Percentiles rank a stretch among this genome's conserved stretches.
Evolutionary conservation across 2,329 filamentous ascomycete species (phyloP).

Genomic region (Paradendryphiella salina): DNA sequence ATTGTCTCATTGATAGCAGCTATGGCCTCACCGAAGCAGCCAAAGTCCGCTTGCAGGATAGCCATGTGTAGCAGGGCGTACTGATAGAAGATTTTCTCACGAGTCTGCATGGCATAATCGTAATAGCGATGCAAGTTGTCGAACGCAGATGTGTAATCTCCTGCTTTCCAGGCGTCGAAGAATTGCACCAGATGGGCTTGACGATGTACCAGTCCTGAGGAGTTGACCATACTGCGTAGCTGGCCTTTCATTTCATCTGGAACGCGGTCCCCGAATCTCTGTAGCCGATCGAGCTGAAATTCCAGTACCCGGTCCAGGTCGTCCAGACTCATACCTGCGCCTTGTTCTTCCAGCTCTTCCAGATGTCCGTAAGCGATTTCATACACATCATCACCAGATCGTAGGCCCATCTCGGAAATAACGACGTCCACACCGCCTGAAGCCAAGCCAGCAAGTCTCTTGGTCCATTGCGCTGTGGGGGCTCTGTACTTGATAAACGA

Average conservation of each 20-base stretch:
- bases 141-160: slow-evolving; percentile 86
- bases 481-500: slow-evolving; percentile 79
- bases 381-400: slow-evolving; percentile 53
- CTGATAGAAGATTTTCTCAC: slow-evolving; percentile 85
- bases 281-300: slow-evolving; percentile 85
- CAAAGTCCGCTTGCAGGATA: slow-evolving; percentile 92
- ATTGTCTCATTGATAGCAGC: slow-evolving; percentile 94
- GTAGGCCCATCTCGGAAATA: slow-evolving; percentile 62
- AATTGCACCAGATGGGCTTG: slow-evolving; percentile 81
- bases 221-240: slow-evolving; percentile 69
- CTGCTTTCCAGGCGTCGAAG: slow-evolving; percentile 87
- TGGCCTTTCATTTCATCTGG: slow-evolving; percentile 72
- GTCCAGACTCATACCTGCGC: slow-evolving; percentile 66
- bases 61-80: slow-evolving; percentile 93
- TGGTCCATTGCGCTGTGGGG: slow-evolving; percentile 68
- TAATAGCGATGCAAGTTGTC: slow-evolving; percentile 94
- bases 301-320: slow-evolving; percentile 81
- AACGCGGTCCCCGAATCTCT: slow-evolving; percentile 80
- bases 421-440: slow-evolving; percentile 60
- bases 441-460: slow-evolving; percentile 40
- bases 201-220: slow-evolving; percentile 69
- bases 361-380: slow-evolving; percentile 57
- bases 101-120: slow-evolving; percentile 89
- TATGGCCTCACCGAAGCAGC: slow-evolving; percentile 86
- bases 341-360: slow-evolving; percentile 46